These are phyloP conservation scores for Clarireedia hainanense DNA, from an alignment of 2,329 filamentous ascomycete genomes.

Conservation along the genomic window DNA sequence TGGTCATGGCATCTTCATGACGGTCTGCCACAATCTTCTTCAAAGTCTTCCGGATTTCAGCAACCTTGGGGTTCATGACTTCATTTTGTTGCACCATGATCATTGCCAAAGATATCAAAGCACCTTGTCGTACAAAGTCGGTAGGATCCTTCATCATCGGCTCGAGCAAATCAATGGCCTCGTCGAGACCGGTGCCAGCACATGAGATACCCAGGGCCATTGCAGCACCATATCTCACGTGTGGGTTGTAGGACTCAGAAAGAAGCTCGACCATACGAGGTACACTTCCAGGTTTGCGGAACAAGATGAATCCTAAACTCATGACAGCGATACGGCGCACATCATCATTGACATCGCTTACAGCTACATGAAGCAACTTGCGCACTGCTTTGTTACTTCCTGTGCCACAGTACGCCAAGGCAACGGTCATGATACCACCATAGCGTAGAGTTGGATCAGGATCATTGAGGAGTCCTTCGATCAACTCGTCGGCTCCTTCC, in stretches of 20 bases:
- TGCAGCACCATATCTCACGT: conserved; percentile 93
- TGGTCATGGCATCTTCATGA: conserved; percentile 98
- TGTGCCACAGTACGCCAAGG: conserved; percentile 92
- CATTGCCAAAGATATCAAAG: conserved; percentile 90
- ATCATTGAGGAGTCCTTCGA: conserved; percentile 87
- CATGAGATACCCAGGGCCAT: conserved; percentile 99
- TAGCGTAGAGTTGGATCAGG: conserved; percentile 91
- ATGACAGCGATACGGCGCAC: conserved; percentile 94
- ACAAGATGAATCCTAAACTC: conserved; percentile 96
- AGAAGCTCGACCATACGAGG: conserved; percentile 98
- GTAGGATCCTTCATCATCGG: conserved; percentile 99
- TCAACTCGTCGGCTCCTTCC: conserved; percentile 88
- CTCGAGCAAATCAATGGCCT: conserved; percentile 93
- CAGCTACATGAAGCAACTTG: conserved; percentile 88
- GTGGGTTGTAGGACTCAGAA: conserved; percentile 97
- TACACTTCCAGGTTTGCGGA: conserved; percentile 94
- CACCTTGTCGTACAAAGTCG: conserved; percentile 95
- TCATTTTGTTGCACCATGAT: conserved; percentile 99
- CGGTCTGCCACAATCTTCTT: conserved; percentile 91
- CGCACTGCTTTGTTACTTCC: conserved; percentile 98
- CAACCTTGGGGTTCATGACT: conserved; percentile 95
- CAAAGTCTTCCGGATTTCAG: conserved; percentile 81
- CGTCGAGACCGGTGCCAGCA: conserved; percentile 88
- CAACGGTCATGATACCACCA: conserved; percentile 97
- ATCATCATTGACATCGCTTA: conserved; percentile 97